phyloP scores from a whole-genome alignment of 75 land plant genomes.

The Picea glauca region DNA sequence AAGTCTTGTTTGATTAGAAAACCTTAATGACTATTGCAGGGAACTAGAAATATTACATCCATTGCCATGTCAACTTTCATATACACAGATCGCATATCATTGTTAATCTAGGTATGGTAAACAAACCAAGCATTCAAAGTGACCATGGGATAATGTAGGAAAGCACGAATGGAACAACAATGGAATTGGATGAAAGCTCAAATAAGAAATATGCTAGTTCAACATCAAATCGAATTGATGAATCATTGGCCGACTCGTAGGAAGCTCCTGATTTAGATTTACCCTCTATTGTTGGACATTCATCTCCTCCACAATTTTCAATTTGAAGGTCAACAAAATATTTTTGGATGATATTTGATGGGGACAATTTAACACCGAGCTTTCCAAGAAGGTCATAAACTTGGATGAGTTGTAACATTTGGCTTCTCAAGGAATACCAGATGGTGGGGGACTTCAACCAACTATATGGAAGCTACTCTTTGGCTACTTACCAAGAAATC shows the following conservation, averaged over 20 bases:
- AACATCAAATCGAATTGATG: background rate
- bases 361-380: background rate
- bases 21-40: too few species aligned
- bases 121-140: conserved; percentile 5
- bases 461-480: conserved; percentile 28
- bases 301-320: conserved; percentile 2
- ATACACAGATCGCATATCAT: too few species aligned
- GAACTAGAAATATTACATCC: too few species aligned
- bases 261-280: conserved; percentile 7
- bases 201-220: background rate
- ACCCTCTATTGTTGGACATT: background rate
- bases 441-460: too few species aligned
- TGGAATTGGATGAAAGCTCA: background rate
- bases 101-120: background rate
- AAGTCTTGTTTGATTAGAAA: too few species aligned
- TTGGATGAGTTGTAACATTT: too few species aligned
- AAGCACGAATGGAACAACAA: background rate
- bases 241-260: background rate
- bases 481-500: conserved; percentile 74
- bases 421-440: too few species aligned
- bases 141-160: background rate
- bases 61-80: too few species aligned
- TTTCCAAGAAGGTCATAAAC: background rate
- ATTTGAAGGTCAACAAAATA: background rate
- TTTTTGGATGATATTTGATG: conserved; percentile 1